Evolutionary conservation across 805 yeast genomes (phyloP), one percentile per base, ranked within the genome.

Genomic region (Cyberlindnera amylophila): DNA sequence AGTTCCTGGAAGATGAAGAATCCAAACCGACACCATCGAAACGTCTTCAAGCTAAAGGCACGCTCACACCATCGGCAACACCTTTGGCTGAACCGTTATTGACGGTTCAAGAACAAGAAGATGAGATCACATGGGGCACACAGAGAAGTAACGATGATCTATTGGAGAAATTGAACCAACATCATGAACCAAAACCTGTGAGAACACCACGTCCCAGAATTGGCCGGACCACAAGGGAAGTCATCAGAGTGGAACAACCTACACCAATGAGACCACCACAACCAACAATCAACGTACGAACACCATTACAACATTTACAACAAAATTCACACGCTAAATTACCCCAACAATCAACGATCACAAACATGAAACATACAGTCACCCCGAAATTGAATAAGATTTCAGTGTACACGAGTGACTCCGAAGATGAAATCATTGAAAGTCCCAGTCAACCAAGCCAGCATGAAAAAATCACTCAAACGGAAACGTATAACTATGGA

Each of bases 401-500:
- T 14, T 14, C 33, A 1, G 51, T 44, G 2, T 45, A 50, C 27
- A 36, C 34, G 3, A 38, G 47, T 30, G 49, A 44, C 12, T 19
- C 34, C 12, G 49, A 46, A 26, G 49, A 49, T 7, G 45, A 39
- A 11, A 49, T 43, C 14, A 42, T 40, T 14, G 42, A 29, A 37
- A 34, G 24, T 32, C 9, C 40, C 38, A 12, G 13, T 15, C 16
- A 32, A 24, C 8, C 24, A n/a, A n/a, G n/a, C n/a, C n/a, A n/a
- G n/a, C n/a, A 36, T 10, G 40, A 21, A 7, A 41, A 32, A 31
- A 15, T 40, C 6, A 50, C 54, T 13, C 51, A 48, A 30, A 52
- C 56, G 1, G 47, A 39, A 30, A 52, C 56, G 3, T 52, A 52
- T 28, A 40, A 50, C 37, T 52, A 46, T 27, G 55, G 51, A 4